Percentiles rank a stretch among this genome's conserved stretches.
phyloP scores from a whole-genome alignment of 2,329 filamentous ascomycete species.

The Daldinia sp. region DNA sequence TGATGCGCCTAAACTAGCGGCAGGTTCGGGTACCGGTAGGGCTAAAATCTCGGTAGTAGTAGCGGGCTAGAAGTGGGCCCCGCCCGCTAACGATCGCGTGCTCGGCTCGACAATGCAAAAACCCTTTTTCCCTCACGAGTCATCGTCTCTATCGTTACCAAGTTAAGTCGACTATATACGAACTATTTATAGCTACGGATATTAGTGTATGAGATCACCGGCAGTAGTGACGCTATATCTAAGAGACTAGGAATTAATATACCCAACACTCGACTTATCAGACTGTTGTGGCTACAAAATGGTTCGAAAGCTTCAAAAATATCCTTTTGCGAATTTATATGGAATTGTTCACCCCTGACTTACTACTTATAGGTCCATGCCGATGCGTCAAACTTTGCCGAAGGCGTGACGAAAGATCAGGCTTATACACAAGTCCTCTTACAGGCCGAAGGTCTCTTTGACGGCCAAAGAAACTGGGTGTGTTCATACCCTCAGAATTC shows the following conservation, averaged over 20 bases:
- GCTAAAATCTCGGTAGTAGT: conserved; percentile 12
- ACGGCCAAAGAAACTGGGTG: conserved; percentile 83
- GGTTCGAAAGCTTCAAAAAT: conserved; percentile 7
- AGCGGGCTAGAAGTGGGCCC: conserved; percentile 22
- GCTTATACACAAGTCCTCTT: conserved; percentile 78
- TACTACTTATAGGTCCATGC: conserved; percentile 62
- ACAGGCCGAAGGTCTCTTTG: conserved; percentile 73
- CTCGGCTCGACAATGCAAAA: conserved; percentile 27
- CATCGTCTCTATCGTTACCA: neutral
- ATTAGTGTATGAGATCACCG: neutral
- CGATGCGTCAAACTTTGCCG: conserved; percentile 76
- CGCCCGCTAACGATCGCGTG: conserved; percentile 25
- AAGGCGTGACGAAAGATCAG: conserved; percentile 72
- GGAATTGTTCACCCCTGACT: conserved; percentile 2
- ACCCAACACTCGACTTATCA: neutral
- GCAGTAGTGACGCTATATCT: neutral
- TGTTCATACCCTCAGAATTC: conserved; percentile 40
- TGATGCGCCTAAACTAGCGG: conserved; percentile 4
- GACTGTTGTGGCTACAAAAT: conserved; percentile 10
- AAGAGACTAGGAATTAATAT: neutral
- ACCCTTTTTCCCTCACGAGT: conserved; percentile 16
- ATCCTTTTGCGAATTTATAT: neutral
- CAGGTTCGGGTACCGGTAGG: conserved; percentile 14
- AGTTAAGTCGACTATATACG: neutral
- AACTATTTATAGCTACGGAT: neutral